Conservation (phyloP, 2,329 filamentous ascomycete genomes). For the Aspergillus fumigatus region DNA sequence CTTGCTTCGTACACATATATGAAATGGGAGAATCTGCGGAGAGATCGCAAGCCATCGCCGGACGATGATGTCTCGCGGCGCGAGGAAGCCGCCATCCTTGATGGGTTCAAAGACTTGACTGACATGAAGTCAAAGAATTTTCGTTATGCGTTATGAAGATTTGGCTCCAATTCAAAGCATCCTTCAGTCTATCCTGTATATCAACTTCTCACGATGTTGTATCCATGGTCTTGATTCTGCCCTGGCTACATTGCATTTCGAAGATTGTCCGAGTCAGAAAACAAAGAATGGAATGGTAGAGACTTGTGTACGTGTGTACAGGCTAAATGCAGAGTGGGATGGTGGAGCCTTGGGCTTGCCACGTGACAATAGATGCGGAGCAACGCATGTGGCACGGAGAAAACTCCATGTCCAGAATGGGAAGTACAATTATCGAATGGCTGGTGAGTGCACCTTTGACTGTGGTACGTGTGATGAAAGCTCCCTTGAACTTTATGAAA, state of each 20-base stretch:
- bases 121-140: slow-evolving; percentile 35
- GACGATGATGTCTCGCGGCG: slow-evolving; percentile 1
- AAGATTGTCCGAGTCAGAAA: neutral
- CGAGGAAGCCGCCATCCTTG: slow-evolving; percentile 19
- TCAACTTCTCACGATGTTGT: neutral
- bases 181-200: neutral
- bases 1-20: slow-evolving; percentile 20
- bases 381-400: neutral
- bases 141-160: slow-evolving; percentile 21
- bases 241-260: too few species aligned
- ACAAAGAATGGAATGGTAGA: neutral
- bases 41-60: slow-evolving; percentile 8
- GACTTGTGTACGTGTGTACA: neutral
- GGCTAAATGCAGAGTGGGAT: neutral
- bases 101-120: slow-evolving; percentile 35
- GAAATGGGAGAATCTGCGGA: slow-evolving; percentile 22
- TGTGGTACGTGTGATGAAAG: neutral
- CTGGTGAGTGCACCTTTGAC: too few species aligned
- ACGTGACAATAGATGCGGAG: neutral
- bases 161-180: neutral
- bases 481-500: neutral
- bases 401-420: neutral
- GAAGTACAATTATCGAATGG: neutral
- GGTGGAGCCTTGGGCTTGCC: neutral
- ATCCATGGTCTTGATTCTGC: neutral